Percentiles rank a stretch among this genome's conserved stretches.
These are phyloP conservation scores for Hemileccinum impolitum DNA, from an alignment of 768 basidiomycete genomes.

Conservation along the genomic window DNA sequence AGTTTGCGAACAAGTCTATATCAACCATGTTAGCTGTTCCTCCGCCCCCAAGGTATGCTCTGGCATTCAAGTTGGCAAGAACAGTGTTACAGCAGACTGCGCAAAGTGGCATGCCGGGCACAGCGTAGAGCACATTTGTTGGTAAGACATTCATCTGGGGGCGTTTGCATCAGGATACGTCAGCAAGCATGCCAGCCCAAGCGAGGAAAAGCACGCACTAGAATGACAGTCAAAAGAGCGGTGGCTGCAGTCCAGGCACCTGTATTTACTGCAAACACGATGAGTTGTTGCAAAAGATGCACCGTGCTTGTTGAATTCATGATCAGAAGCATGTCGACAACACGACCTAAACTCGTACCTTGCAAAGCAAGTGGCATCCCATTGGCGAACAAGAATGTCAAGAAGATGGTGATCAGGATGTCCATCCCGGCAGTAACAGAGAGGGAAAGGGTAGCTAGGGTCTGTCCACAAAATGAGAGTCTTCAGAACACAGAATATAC, in stretches of 20 bases:
- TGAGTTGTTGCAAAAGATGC: constrained; percentile 1
- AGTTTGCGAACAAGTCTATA: not conserved
- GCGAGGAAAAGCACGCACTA: too few relatives aligned
- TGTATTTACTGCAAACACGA: constrained; percentile 2
- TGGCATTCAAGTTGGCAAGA: not conserved
- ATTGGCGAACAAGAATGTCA: not conserved
- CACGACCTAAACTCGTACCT: too few relatives aligned
- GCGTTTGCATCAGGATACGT: too few relatives aligned
- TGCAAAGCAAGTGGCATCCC: not conserved
- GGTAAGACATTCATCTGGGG: not conserved
- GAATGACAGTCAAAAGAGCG: too few relatives aligned
- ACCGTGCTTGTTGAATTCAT: too few relatives aligned
- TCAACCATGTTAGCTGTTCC: not conserved
- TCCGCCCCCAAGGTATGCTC: not conserved
- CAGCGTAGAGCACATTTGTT: not conserved
- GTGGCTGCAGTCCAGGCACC: not conserved
- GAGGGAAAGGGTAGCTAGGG: not conserved
- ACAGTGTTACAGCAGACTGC: not conserved
- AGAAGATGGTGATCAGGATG: not conserved
- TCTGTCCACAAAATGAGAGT: not conserved
- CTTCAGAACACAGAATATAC: not conserved
- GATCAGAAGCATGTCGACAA: too few relatives aligned
- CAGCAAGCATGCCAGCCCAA: too few relatives aligned
- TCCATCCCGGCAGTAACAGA: not conserved
- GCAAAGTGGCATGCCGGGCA: not conserved